Percentiles rank a stretch among this genome's conserved stretches.
These are phyloP conservation scores for Nannizzia gypsea DNA, from an alignment of 2,329 filamentous ascomycete genomes.

Conservation along the genomic window DNA sequence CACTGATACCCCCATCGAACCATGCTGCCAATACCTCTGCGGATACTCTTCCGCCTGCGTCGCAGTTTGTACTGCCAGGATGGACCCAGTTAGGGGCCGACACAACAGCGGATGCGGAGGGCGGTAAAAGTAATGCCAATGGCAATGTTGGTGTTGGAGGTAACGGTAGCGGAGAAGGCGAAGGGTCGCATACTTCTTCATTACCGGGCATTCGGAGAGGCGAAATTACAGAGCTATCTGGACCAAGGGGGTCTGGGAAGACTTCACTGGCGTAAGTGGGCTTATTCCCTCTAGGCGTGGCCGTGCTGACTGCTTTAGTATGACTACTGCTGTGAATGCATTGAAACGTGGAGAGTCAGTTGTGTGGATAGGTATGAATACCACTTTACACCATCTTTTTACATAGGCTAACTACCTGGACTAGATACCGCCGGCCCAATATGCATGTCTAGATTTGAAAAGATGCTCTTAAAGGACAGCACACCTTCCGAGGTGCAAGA, in stretches of 20 bases:
- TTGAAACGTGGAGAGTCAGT: slow-evolving; percentile 51
- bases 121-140: no score
- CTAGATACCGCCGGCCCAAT: slow-evolving; percentile 41
- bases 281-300: not conserved
- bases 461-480: slow-evolving; percentile 30
- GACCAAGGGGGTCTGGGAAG: slow-evolving; percentile 76
- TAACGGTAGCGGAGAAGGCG: not conserved
- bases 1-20: slow-evolving; percentile 6
- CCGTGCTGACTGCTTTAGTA: slow-evolving; percentile 36
- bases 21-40: not conserved
- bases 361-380: slow-evolving; percentile 66
- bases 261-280: slow-evolving; percentile 61
- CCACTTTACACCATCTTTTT: not conserved
- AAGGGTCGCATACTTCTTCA: not conserved
- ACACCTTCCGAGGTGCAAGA: not conserved
- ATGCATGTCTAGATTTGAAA: slow-evolving; percentile 36
- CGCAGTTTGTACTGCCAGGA: not conserved
- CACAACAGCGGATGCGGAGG: not conserved
- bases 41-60: not conserved
- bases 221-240: slow-evolving; percentile 77
- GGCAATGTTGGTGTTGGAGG: not conserved
- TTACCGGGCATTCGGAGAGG: slow-evolving; percentile 57
- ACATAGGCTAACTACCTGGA: not conserved
- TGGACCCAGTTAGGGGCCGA: slow-evolving; percentile 4
- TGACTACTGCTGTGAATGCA: slow-evolving; percentile 56